Evolutionary conservation across 345 rosid species (phyloP), one percentile per base, ranked within the genome.

Genomic region (Tarenaya hassleriana): DNA sequence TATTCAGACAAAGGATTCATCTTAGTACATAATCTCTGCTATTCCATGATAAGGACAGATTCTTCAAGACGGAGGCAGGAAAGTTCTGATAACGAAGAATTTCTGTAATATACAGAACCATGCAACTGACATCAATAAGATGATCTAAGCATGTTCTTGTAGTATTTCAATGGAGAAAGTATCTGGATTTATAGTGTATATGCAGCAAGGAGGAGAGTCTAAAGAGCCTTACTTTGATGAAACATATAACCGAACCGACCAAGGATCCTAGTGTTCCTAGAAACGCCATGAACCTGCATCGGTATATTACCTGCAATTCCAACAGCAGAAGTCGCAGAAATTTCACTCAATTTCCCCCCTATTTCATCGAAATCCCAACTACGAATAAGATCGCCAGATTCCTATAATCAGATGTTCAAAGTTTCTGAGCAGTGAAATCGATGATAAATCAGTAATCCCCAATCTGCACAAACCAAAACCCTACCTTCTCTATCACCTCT

Each of bases 261-360:
- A 89, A 52, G 53, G 95, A 86, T 2, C 97, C 95, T 35, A 75
- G 58, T 34, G 86, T 88, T 45, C 79, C 94, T 16, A 86, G 82
- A 54, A 84, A 50, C 43, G 86, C 65, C 81, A 88, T 53, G 74
- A 84, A 89, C 47, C 97, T 73, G 61, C 81, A 83, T 54, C 74
- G 10, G 69, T 89, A 86, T 29, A 86, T 83, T 7, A 45, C 68
- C 94, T 89, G 54, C 41, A 48, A 8, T 1, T 11, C 16, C 11
- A 66, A 11, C 10, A 10, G 1, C 3, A 3, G 7, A 37, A 37
- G 1, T 14, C 18, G 15, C 9, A 13, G 41, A 43, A 7, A 5
- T 11, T n/a, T 39, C 42, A n/a, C 16, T 39, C 42, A 39, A 13
- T 15, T 39, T 39, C 14, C 40, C 40, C 35, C 35, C 10, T 7